Evolutionary conservation across 768 basidiomycete genomes (phyloP), one percentile per base, ranked within the genome.

Genomic region (Basidioascus undulatus): DNA sequence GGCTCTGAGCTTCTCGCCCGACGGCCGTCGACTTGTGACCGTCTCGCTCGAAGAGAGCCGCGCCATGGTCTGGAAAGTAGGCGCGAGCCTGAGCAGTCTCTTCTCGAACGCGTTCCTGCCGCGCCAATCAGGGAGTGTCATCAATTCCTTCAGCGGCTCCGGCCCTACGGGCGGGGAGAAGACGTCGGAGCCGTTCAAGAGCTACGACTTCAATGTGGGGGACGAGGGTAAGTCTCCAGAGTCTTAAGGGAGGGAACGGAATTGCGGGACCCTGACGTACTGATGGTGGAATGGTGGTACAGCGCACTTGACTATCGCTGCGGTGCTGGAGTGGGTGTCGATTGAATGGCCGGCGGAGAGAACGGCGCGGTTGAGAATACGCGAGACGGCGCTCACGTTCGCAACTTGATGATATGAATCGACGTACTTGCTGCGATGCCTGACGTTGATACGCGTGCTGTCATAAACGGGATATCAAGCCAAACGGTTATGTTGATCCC

Each of bases 61-160:
- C 4, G 76, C 84, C 5, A 66, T 83, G 11, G 81, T 89, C 12
- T 98, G 92, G 92, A 94, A 94, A 53, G 86, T 94, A 5, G 89
- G 92, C 0, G 66, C 72, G 8, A 82, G 81, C 52, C 69, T 98
- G 47, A 65, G 74, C 19, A 86, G 83, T 47, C 73, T 96, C 56
- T 86, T 96, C 54, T 74, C 53, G 32, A n/a, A n/a, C n/a, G n/a
- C n/a, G n/a, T 74, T 54, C 74, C 81, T 2, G 87, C 87, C 2
- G 77, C 76, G 6, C 87, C 84, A 63, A 83, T 24, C 86, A 94
- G 57, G 84, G 86, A 0, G n/a, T n/a, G n/a, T n/a, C n/a, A n/a
- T n/a, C n/a, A n/a, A n/a, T n/a, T n/a, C n/a, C n/a, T n/a, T n/a
- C n/a, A n/a, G n/a, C n/a, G n/a, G n/a, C n/a, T n/a, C n/a, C n/a